phyloP scores from a whole-genome alignment of 2,329 filamentous ascomycete species.

The Diatrype stigma region DNA sequence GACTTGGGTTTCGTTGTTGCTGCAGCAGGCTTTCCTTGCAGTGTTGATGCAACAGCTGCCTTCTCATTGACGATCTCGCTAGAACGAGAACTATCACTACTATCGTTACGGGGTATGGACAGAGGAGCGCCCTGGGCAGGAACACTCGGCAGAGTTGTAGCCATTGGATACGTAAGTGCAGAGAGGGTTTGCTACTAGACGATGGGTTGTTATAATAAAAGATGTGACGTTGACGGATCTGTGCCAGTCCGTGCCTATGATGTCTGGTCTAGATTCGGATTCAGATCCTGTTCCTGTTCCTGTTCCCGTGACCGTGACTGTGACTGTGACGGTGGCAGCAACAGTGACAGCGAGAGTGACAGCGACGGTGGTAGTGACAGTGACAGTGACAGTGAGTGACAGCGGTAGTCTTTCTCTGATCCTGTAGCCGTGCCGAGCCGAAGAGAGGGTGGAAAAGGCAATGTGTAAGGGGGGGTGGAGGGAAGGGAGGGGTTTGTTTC shows the following conservation, averaged over 20 bases:
- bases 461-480: background rate
- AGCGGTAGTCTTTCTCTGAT: no score
- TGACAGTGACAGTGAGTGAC: no score
- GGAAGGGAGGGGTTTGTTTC: background rate
- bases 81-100: conserved; percentile 30
- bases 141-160: background rate
- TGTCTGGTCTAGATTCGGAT: no score
- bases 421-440: background rate
- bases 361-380: no score
- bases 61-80: conserved; percentile 31
- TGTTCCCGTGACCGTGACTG: no score
- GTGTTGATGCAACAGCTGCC: conserved; percentile 8
- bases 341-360: no score
- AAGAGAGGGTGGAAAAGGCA: background rate
- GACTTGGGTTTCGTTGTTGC: conserved; percentile 5
- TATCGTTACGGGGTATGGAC: conserved; percentile 16
- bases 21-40: background rate
- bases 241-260: no score
- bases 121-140: background rate
- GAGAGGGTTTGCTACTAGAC: no score
- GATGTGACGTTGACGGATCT: no score
- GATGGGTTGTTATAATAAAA: no score
- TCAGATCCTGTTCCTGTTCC: no score
- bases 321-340: no score
- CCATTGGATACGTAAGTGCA: background rate